phyloP scores from a whole-genome alignment of 139 green algal species.

The Picochlorum sp. region DNA sequence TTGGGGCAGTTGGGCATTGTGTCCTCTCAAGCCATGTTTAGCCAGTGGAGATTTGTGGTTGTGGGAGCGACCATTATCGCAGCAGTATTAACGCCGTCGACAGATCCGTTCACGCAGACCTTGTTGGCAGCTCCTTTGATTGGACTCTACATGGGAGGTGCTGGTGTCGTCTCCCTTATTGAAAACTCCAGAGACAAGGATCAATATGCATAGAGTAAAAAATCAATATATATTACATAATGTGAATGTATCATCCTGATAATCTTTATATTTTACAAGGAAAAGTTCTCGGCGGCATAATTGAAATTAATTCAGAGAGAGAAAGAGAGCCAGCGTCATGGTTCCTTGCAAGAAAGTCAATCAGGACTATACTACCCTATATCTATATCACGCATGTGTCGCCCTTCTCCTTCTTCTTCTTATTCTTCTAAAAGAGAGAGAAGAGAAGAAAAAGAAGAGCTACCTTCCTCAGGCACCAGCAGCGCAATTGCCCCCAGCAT shows the following conservation, averaged over 20 bases:
- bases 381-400: no score
- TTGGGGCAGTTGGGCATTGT: conserved; percentile 90
- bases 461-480: conserved; percentile 39
- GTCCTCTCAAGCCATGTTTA: conserved; percentile 82
- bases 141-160: conserved; percentile 90
- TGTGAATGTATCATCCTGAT: no score
- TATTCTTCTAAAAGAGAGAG: not conserved
- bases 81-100: conserved; percentile 95
- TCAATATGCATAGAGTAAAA: not conserved
- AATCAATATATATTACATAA: not conserved
- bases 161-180: conserved; percentile 56
- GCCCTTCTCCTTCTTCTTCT: no score
- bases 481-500: conserved; percentile 25
- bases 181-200: conserved; percentile 38
- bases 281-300: no score
- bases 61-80: conserved; percentile 87
- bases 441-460: not conserved
- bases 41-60: conserved; percentile 91
- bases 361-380: no score
- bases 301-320: no score
- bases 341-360: no score
- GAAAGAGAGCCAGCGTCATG: no score
- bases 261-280: no score
- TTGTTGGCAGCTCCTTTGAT: conserved; percentile 91
- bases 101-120: conserved; percentile 96